phyloP scores from a whole-genome alignment of 2,329 filamentous ascomycete genomes.

The Xylariaceae sp. region DNA sequence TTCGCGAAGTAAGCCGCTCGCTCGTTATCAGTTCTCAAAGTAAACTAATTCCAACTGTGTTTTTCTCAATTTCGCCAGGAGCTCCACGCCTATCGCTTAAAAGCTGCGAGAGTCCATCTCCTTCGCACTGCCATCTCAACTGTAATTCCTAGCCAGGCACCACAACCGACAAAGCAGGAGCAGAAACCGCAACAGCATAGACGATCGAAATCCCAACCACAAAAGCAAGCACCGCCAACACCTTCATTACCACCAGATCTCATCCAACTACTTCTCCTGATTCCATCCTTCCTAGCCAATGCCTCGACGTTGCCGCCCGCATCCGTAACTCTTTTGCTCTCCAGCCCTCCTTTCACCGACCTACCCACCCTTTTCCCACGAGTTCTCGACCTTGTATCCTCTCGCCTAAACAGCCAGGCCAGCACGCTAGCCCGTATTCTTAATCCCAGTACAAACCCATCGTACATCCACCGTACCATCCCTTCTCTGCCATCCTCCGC shows the following conservation, averaged over 20 bases:
- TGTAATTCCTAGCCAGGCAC: slow-evolving; percentile 41
- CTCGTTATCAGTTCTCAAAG: background rate
- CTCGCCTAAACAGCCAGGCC: slow-evolving; percentile 56
- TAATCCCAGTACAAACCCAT: slow-evolving; percentile 58
- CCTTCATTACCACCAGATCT: slow-evolving; percentile 49
- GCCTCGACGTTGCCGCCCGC: slow-evolving; percentile 45
- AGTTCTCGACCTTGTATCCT: slow-evolving; percentile 55
- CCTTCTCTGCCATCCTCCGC: slow-evolving; percentile 53
- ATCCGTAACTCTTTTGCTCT: slow-evolving; percentile 52
- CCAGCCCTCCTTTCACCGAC: slow-evolving; percentile 55
- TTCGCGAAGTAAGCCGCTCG: slow-evolving; percentile 52
- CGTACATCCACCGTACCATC: slow-evolving; percentile 64
- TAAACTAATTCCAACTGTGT: background rate
- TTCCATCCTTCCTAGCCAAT: slow-evolving; percentile 55
- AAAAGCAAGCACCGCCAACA: slow-evolving; percentile 26
- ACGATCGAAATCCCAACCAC: slow-evolving; percentile 35
- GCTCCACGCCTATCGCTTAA: slow-evolving; percentile 55
- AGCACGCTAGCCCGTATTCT: slow-evolving; percentile 54
- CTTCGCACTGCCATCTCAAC: slow-evolving; percentile 57
- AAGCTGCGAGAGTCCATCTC: slow-evolving; percentile 56
- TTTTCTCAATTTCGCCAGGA: slow-evolving; percentile 45
- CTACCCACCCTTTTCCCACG: slow-evolving; percentile 55
- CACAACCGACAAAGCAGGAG: background rate
- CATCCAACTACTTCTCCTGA: slow-evolving; percentile 59
- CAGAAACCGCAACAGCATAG: slow-evolving; percentile 31